Evolutionary conservation across 768 basidiomycete species (phyloP).

Genomic region (Psilocybe azurescens): DNA sequence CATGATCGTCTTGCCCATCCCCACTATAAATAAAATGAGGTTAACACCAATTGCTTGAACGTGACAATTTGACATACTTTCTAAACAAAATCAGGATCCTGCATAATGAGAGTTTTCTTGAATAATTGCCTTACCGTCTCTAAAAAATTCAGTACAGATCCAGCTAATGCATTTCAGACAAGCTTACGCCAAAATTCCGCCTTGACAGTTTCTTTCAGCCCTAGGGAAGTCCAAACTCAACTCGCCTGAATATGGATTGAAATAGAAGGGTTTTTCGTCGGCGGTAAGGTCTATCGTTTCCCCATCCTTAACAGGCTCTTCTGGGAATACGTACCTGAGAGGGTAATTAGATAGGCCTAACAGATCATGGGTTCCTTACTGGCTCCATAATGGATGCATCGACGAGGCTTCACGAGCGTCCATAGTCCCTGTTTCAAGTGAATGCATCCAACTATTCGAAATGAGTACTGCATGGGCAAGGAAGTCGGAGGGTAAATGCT

Average conservation of each 20-base stretch:
- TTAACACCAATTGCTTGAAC: constrained; percentile 7
- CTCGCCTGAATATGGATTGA: constrained; percentile 92
- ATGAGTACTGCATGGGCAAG: too few relatives aligned
- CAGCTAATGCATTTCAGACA: neutral
- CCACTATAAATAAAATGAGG: constrained; percentile 58
- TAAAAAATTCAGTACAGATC: constrained; percentile 15
- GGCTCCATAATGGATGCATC: constrained; percentile 95
- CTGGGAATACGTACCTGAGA: constrained; percentile 75
- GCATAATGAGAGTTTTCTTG: neutral
- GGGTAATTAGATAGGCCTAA: constrained; percentile 10
- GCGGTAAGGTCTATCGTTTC: constrained; percentile 79
- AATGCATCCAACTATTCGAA: constrained; percentile 83
- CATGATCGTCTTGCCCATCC: constrained; percentile 97
- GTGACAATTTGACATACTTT: constrained; percentile 45
- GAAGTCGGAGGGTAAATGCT: constrained; percentile 24
- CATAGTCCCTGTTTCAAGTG: constrained; percentile 76
- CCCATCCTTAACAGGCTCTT: constrained; percentile 52
- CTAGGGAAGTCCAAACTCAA: constrained; percentile 85
- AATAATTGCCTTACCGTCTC: constrained; percentile 9
- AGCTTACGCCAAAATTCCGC: constrained; percentile 89
- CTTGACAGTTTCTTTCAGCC: constrained; percentile 75
- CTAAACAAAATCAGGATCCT: constrained; percentile 30
- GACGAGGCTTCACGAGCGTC: constrained; percentile 72
- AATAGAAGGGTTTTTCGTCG: constrained; percentile 83
- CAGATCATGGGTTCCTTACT: constrained; percentile 53